Base-by-base conservation (phyloP, 2,329 filamentous ascomycete genomes). In the Parastagonospora nodorum region DNA sequence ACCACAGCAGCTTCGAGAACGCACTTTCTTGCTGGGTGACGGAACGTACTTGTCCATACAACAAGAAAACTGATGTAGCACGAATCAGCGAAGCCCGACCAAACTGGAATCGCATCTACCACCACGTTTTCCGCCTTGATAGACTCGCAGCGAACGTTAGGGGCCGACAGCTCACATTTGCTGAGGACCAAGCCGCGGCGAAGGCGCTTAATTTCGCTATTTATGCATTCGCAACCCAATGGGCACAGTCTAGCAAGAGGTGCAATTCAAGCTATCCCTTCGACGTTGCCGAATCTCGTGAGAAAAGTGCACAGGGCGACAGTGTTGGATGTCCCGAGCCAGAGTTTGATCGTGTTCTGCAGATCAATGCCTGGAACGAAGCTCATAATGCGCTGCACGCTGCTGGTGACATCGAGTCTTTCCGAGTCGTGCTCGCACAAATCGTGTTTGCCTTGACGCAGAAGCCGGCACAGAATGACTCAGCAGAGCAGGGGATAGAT, bases 1-100 rank as follows among this genome's bases (percentile, higher is more conserved):
- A 83, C 59, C 80, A 82, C 55, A 80, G 83, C 53, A 81, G 79
- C 28, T 72, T 82, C 55, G 80, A 83, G 55, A 78, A 81, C 57
- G 79, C 77, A 10, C 64, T 83, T 6, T 78, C 79, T 1, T 83
- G 81, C 59, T 83, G 81, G 81, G 57, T 82, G 14, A 81, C 79
- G 0, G 80, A 82, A 52, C 73, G 75, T 40, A 82, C 79, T 2
- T 83, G 81, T 46, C 81, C 81, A 0, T 82, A 82, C 57, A 71
- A 71, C 54, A 60, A 72, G 39, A 53, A 63, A 36, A 59, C 60
- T 45, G 61, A 69, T 19, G 55, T 53, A 31, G 66, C 57, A 28
- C 59, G 64, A 42, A 64, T 64, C 27, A 48, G 63, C 46, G 69
- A 75, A 32, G 71, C 69, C 48, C 77, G 77, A 1, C 68, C 76